Conservation (phyloP, 345 rosid genomes). For the Hevea brasiliensis region DNA sequence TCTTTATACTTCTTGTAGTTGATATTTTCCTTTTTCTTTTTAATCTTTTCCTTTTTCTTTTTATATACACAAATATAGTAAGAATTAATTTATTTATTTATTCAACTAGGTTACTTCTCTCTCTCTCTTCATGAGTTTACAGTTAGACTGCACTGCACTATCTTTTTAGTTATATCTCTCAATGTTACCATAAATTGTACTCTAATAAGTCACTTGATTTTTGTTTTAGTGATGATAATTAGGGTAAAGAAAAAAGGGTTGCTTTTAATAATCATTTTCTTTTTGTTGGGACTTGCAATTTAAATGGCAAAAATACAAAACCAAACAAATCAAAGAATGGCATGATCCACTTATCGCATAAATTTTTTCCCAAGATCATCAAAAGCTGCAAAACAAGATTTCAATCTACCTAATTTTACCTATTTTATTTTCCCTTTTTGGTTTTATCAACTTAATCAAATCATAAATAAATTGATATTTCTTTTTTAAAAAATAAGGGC, state of each 20-base stretch:
- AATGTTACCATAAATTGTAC: slow-evolving; percentile 23
- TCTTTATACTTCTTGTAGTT: slow-evolving; percentile 42
- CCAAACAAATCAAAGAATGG: not conserved
- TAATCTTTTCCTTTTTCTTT: not conserved
- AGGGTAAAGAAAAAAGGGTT: slow-evolving; percentile 6
- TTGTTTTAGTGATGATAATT: slow-evolving; percentile 22
- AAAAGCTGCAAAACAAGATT: slow-evolving; percentile 56
- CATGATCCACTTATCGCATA: slow-evolving; percentile 23
- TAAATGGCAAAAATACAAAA: not conserved
- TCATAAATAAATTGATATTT: no score
- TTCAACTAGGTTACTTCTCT: slow-evolving; percentile 24
- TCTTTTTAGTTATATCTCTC: slow-evolving; percentile 33
- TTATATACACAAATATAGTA: not conserved
- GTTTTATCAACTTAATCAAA: no score
- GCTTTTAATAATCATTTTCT: slow-evolving; percentile 28
- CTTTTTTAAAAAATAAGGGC: no score
- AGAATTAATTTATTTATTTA: slow-evolving; percentile 14
- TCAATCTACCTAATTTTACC: slow-evolving; percentile 33
- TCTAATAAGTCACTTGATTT: slow-evolving; percentile 24
- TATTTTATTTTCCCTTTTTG: no score
- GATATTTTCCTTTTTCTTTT: slow-evolving; percentile 2
- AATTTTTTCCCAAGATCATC: slow-evolving; percentile 31
- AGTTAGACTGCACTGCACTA: slow-evolving; percentile 23
- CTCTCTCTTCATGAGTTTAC: slow-evolving; percentile 14
- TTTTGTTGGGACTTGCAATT: slow-evolving; percentile 32